Base-by-base conservation (phyloP, 306 rosid species). In the Vigna reflexopilosa region DNA sequence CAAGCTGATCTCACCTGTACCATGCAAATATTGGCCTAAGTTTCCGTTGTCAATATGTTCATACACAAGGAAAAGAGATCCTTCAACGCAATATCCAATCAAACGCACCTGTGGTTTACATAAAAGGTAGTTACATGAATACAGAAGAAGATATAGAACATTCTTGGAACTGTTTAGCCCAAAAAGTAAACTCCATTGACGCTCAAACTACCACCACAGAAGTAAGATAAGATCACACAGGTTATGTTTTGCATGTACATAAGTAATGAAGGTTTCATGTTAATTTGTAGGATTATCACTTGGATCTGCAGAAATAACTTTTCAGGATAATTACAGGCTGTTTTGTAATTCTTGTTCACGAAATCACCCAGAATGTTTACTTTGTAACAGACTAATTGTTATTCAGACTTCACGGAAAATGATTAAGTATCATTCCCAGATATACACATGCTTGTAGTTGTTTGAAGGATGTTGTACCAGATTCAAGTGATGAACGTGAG, bases 401-500 rank as follows among this genome's bases (percentile, higher is more conserved):
- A 4, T 58, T 26, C 40, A 24, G 5, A 58, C 4, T 24, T 24
- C 5, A 58, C 4, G 0, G 17, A 58, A 58, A 58, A 26, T 26
- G 65, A 6, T 13, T 26, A 28, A 58, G 13, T 57, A 57, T 47
- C 49, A 47, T 59, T 74, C 55, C 57, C 55, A 40, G 22, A 28
- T 17, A 5, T 20, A 62, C 15, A 36, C 22, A 20, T 38, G 68
- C 32, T 78, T 22, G 15, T 54, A 19, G 24, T 61, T 75, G 50
- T 48, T 83, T 24, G 65, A 81, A 75, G 69, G 79, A 34, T 76
- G 45, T 32, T 62, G 50, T 88, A 93, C 98, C 98, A 93, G 83
- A 85, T 93, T 93, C 85, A 91, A 86, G 89, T 93, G 98, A 81
- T 93, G 98, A 55, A 93, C 95, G n/a, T 93, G 91, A 14, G 97